These are phyloP conservation scores for Aureobasidium musti DNA, from an alignment of 2,329 filamentous ascomycete genomes.

Conservation along the genomic window DNA sequence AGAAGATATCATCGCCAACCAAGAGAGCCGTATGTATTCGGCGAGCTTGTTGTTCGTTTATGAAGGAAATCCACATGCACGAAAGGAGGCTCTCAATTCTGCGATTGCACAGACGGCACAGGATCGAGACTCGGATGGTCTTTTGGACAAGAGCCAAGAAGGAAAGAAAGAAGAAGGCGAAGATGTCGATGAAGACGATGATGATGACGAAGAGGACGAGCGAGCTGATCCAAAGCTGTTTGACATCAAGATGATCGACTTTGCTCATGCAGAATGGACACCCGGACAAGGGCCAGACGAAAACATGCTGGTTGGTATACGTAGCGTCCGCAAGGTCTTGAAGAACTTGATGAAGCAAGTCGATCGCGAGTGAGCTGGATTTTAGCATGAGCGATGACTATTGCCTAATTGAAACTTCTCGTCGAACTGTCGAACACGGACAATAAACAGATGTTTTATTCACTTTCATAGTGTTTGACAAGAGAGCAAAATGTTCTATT, in stretches of 20 bases:
- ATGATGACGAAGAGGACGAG: conserved; percentile 58
- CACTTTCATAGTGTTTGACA: neutral
- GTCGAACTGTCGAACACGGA: neutral
- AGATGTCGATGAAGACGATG: conserved; percentile 50
- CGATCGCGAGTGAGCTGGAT: conserved; percentile 37
- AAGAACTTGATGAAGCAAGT: conserved; percentile 54
- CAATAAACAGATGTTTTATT: neutral
- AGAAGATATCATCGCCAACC: conserved; percentile 58
- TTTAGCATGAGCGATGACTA: neutral
- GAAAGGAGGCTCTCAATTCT: conserved; percentile 40
- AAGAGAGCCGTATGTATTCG: conserved; percentile 69
- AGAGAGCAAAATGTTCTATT: neutral
- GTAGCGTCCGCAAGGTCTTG: conserved; percentile 71
- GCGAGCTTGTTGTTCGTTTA: conserved; percentile 66
- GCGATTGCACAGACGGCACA: conserved; percentile 13
- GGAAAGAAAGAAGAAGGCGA: conserved; percentile 31
- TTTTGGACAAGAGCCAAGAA: conserved; percentile 2
- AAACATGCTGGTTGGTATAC: conserved; percentile 74
- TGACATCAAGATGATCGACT: conserved; percentile 88
- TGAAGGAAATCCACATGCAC: conserved; percentile 61
- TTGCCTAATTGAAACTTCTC: no score
- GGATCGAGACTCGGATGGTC: neutral
- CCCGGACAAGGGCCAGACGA: conserved; percentile 83
- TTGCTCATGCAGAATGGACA: conserved; percentile 86
- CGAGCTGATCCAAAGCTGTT: conserved; percentile 65